These are phyloP conservation scores for Begonia fuchsioides DNA, from an alignment of 306 rosid species.

Conservation along the genomic window DNA sequence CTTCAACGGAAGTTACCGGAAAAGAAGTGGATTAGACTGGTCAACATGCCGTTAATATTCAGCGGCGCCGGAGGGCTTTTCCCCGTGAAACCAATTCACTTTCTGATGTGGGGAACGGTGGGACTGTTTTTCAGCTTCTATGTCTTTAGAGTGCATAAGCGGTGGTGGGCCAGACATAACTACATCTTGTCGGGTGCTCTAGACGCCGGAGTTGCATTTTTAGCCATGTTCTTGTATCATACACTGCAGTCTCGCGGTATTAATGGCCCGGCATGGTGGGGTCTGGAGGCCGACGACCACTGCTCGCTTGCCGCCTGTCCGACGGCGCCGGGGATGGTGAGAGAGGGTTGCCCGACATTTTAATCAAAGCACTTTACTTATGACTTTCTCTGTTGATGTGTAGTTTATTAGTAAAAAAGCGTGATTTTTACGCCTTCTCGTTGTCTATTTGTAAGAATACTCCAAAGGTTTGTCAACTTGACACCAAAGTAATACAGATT, in stretches of 20 bases:
- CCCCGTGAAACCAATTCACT: conserved; percentile 18
- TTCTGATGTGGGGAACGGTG: conserved; percentile 17
- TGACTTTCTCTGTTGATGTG: no score
- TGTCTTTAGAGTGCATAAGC: conserved; percentile 16
- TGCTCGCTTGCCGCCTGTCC: conserved; percentile 19
- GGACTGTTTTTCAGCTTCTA: conserved; percentile 23
- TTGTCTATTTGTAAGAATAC: no score
- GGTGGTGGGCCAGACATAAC: conserved; percentile 61
- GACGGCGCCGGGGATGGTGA: conserved; percentile 22
- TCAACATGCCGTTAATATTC: conserved; percentile 18
- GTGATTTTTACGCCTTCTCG: no score
- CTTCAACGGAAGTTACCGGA: conserved; percentile 15
- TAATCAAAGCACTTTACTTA: no score
- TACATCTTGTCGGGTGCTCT: conserved; percentile 61
- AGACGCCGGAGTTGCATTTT: conserved; percentile 63
- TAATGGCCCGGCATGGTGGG: conserved; percentile 54
- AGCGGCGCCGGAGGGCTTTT: conserved; percentile 13
- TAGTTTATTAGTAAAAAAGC: no score
- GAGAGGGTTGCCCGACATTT: no score
- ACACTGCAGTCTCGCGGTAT: conserved; percentile 22
- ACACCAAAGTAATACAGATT: no score
- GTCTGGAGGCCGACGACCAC: conserved; percentile 26
- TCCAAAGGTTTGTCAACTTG: no score
- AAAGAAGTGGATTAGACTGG: conserved; percentile 16
- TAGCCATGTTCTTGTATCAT: conserved; percentile 39